Conservation (phyloP, 768 basidiomycete genomes). For the Agrocybe pediades region DNA sequence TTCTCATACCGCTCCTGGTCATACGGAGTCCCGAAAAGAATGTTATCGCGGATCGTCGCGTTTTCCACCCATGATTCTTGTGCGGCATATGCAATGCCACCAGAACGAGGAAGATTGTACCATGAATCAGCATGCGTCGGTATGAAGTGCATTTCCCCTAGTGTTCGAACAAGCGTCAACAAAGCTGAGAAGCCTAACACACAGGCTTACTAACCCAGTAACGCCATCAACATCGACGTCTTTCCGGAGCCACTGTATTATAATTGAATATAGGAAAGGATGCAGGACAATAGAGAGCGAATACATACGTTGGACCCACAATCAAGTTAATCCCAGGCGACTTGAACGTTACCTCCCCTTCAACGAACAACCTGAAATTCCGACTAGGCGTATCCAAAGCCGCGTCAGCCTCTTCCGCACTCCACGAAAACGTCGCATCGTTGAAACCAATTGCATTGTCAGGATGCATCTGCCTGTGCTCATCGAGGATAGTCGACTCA, state of each 20-base stretch:
- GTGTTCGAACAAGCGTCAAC: neutral
- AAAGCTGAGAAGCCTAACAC: neutral
- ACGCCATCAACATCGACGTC: constrained; percentile 64
- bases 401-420: constrained; percentile 33
- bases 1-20: constrained; percentile 78
- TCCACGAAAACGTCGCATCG: constrained; percentile 61
- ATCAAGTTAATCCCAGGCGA: constrained; percentile 56
- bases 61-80: constrained; percentile 87
- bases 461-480: neutral
- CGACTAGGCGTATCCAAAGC: constrained; percentile 44
- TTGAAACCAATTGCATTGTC: constrained; percentile 45
- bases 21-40: constrained; percentile 74
- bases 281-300: neutral
- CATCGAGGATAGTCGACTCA: neutral
- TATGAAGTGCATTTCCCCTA: constrained; percentile 68
- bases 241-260: constrained; percentile 47
- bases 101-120: constrained; percentile 65
- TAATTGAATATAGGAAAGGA: neutral
- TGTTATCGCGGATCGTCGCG: constrained; percentile 76
- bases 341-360: constrained; percentile 57
- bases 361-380: constrained; percentile 51
- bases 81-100: constrained; percentile 74
- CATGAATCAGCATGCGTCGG: constrained; percentile 54
- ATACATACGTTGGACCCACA: constrained; percentile 50
- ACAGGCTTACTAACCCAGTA: constrained; percentile 45